phyloP scores from a whole-genome alignment of 2,329 filamentous ascomycete species.

The Myriosclerotinia scirpicola region DNA sequence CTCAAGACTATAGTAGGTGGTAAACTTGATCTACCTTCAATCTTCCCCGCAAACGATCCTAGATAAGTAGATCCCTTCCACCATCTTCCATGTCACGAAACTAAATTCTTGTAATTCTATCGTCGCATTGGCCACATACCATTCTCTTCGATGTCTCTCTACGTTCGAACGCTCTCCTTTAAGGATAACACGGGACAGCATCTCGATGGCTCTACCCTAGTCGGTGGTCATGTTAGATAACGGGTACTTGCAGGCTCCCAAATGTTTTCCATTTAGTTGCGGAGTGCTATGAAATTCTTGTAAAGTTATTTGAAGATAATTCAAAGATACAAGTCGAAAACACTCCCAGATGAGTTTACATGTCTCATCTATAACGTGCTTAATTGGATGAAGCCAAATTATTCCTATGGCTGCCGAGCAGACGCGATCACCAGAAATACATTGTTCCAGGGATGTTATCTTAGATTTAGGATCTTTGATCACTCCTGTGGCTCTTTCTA shows the following conservation, averaged over 20 bases:
- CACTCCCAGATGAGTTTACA: not conserved
- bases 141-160: conserved; percentile 11
- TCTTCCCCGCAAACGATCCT: not conserved
- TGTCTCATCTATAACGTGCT: not conserved
- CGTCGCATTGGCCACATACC: conserved; percentile 4
- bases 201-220: conserved; percentile 11
- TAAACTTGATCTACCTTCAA: not conserved
- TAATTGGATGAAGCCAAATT: not conserved
- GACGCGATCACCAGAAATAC: not conserved
- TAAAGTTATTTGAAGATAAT: not conserved
- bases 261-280: not conserved
- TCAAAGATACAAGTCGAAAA: not conserved
- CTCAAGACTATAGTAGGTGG: not conserved
- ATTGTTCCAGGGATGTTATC: not conserved
- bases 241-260: not conserved
- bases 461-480: conserved; percentile 7
- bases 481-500: conserved; percentile 7
- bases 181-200: conserved; percentile 2
- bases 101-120: not conserved
- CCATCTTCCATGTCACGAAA: not conserved
- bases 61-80: not conserved
- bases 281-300: not conserved
- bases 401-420: conserved; percentile 3
- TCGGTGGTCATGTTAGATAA: not conserved
- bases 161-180: not conserved